A percentile compares a stretch with the other conserved stretches of the same genome.
Conservation (phyloP, 169 alveolate genomes). For the Perkinsus olseni region DNA sequence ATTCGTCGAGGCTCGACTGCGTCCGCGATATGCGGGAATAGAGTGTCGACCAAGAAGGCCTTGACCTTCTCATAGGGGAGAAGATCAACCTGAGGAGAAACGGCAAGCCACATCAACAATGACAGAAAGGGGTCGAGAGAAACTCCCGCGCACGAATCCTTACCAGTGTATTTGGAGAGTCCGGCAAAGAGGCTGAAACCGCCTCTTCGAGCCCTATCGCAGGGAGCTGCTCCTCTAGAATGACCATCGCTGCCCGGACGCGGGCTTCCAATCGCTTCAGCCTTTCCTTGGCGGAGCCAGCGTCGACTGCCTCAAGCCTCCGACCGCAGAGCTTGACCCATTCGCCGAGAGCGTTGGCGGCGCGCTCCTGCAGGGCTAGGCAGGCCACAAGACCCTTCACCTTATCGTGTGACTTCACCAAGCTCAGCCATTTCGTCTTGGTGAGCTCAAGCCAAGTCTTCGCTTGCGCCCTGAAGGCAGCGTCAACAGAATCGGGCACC, state of each 20-base stretch:
- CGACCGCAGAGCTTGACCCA: background rate
- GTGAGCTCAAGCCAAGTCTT: background rate
- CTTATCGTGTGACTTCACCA: background rate
- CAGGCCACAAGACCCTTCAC: background rate
- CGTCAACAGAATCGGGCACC: background rate
- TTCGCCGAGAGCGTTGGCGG: background rate
- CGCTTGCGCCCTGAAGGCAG: background rate
- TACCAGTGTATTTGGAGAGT: background rate
- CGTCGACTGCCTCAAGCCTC: background rate
- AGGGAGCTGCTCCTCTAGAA: background rate
- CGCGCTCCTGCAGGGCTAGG: background rate
- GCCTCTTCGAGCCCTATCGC: background rate
- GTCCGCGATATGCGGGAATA: background rate
- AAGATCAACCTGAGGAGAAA: background rate
- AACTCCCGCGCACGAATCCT: background rate
- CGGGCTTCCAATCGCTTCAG: background rate
- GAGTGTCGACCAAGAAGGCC: background rate
- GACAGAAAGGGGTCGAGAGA: no score
- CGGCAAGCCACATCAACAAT: background rate
- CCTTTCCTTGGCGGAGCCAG: background rate
- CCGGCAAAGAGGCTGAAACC: background rate
- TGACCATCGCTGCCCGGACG: background rate
- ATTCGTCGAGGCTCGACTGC: background rate
- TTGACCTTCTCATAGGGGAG: background rate
- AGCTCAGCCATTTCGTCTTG: background rate